Conservation (phyloP, 768 basidiomycete genomes). For the Jaapia argillacea region DNA sequence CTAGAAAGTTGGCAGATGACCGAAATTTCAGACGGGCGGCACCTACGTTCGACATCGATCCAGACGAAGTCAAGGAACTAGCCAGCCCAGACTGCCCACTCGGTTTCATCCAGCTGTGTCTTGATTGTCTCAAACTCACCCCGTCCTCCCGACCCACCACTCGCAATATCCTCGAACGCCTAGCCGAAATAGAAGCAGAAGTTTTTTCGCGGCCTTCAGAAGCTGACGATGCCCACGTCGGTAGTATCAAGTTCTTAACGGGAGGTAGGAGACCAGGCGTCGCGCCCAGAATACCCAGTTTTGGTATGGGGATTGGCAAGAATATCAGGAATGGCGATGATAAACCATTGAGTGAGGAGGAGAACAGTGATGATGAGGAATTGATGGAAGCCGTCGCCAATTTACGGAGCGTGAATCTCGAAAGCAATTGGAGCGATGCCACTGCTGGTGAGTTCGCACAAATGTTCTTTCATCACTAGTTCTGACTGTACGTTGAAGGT, state of each 20-base stretch:
- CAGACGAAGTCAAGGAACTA: slow-evolving; percentile 54
- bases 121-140: slow-evolving; percentile 65
- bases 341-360: slow-evolving; percentile 19
- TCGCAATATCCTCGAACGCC: slow-evolving; percentile 64
- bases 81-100: slow-evolving; percentile 72
- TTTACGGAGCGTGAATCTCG: slow-evolving; percentile 40
- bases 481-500: slow-evolving; percentile 17
- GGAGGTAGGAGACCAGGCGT: slow-evolving; percentile 46
- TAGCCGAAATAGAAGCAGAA: slow-evolving; percentile 77
- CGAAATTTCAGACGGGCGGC: slow-evolving; percentile 65
- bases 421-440: slow-evolving; percentile 34
- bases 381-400: slow-evolving; percentile 49
- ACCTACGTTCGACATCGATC: slow-evolving; percentile 72
- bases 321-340: slow-evolving; percentile 30
- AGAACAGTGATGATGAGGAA: slow-evolving; percentile 62
- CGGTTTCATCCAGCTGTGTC: slow-evolving; percentile 62
- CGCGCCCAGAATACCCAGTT: slow-evolving; percentile 79
- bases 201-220: slow-evolving; percentile 60
- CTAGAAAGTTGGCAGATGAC: slow-evolving; percentile 80
- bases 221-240: slow-evolving; percentile 65
- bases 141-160: slow-evolving; percentile 68
- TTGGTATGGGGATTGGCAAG: slow-evolving; percentile 62
- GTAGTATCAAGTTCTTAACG: slow-evolving; percentile 78
- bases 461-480: slow-evolving; percentile 8
- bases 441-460: slow-evolving; percentile 32